Evolutionary conservation across 345 rosid species (phyloP).

Genomic region (Rhodamnia argentea): DNA sequence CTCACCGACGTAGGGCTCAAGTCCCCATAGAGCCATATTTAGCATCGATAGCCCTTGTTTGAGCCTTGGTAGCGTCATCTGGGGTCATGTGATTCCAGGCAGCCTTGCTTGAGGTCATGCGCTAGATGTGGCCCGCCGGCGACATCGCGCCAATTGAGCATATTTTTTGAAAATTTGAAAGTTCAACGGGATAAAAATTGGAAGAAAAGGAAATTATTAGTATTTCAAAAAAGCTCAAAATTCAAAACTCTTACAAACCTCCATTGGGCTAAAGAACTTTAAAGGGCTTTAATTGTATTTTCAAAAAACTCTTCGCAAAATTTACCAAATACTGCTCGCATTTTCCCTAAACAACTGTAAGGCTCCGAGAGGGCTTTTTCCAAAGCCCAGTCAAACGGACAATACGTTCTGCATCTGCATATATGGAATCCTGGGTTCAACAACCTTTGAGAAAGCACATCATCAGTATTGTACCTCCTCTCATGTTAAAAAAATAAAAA

Average conservation of each 20-base stretch:
- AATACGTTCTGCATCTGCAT: not conserved
- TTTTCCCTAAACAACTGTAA: not conserved
- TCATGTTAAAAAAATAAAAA: not conserved
- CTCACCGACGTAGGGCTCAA: not conserved
- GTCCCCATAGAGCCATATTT: not conserved
- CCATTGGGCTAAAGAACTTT: not conserved
- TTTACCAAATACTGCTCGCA: not conserved
- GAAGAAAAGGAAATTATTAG: not conserved
- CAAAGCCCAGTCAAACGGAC: too few species aligned
- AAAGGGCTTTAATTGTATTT: not conserved
- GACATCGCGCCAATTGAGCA: not conserved
- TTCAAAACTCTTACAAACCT: not conserved
- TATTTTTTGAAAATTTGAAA: accelerated
- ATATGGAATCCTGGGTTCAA: not conserved
- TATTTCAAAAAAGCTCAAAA: not conserved
- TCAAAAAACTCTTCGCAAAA: not conserved
- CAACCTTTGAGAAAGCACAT: not conserved
- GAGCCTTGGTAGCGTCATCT: not conserved
- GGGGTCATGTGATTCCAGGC: not conserved
- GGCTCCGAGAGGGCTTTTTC: not conserved
- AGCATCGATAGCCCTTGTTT: not conserved
- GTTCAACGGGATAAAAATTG: not conserved
- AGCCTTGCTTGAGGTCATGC: accelerated
- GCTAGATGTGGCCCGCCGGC: accelerated
- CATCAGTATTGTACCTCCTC: not conserved